Evolutionary conservation across 116 monocot species (phyloP).

Genomic region (Trichopus zeylanicus): DNA sequence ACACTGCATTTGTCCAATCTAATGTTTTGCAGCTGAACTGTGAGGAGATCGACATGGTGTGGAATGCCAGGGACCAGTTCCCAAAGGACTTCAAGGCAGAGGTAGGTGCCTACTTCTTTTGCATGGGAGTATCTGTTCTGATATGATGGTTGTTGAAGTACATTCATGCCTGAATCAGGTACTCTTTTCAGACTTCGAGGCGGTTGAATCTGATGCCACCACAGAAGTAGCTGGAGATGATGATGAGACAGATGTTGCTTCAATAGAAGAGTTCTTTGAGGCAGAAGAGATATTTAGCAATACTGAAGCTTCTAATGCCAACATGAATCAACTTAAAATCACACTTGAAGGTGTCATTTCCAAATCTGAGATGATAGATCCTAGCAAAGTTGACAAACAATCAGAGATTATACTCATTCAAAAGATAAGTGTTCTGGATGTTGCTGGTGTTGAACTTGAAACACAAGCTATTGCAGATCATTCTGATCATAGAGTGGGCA

Average conservation of each 20-base stretch:
- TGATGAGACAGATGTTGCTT: constrained; percentile 50
- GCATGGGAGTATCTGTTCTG: constrained; percentile 9
- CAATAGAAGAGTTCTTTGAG: constrained; percentile 88
- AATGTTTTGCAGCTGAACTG: constrained; percentile 56
- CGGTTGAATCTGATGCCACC: constrained; percentile 29
- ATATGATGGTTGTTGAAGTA: constrained; percentile 31
- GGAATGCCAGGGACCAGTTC: constrained; percentile 69
- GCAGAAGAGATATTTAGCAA: constrained; percentile 91
- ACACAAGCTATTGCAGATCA: neutral
- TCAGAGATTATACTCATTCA: constrained; percentile 3
- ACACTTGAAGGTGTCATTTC: neutral
- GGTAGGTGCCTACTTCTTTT: constrained; percentile 53
- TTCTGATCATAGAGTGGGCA: neutral
- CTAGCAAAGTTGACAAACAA: neutral
- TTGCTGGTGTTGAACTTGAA: neutral
- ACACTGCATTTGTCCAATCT: constrained; percentile 74
- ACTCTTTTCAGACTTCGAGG: constrained; percentile 84
- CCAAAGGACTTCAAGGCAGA: constrained; percentile 82
- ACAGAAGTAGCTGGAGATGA: constrained; percentile 31
- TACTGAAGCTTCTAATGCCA: constrained; percentile 28
- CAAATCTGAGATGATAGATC: neutral
- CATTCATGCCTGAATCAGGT: constrained; percentile 81
- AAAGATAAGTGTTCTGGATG: neutral
- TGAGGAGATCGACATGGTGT: constrained; percentile 69
- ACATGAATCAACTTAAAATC: neutral